Percentiles rank a stretch among this genome's conserved stretches.
Evolutionary conservation across 1,139 yeast species (phyloP).

Genomic region (Pichiaceae sp.): DNA sequence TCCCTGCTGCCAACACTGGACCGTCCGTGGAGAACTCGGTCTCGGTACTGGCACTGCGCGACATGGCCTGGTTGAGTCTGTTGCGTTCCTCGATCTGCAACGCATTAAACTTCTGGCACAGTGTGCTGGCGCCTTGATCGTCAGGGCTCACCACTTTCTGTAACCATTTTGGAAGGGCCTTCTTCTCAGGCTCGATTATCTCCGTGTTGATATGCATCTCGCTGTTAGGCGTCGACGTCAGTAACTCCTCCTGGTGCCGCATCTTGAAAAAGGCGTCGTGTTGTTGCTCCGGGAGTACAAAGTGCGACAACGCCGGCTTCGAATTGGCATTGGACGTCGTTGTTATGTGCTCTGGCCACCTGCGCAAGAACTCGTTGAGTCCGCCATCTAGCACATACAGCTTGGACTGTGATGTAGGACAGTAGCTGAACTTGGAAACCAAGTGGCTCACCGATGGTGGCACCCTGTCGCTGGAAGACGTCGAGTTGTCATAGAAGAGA

Average conservation of each 20-base stretch:
- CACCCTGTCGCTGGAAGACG: constrained; percentile 12
- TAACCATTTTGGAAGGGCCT: constrained; percentile 30
- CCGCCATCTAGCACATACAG: constrained; percentile 30
- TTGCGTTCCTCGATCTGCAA: constrained; percentile 28
- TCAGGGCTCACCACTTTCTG: constrained; percentile 23
- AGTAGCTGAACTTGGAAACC: constrained; percentile 38
- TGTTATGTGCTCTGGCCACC: constrained; percentile 9
- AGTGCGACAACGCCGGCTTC: constrained; percentile 20
- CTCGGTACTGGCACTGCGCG: constrained; percentile 2
- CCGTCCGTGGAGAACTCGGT: constrained; percentile 8
- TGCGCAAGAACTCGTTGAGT: constrained; percentile 24
- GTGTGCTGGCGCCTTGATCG: constrained; percentile 19
- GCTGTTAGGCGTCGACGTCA: constrained; percentile 19
- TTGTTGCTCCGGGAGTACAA: constrained; percentile 22
- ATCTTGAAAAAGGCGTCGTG: constrained; percentile 27
- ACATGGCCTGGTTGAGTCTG: constrained; percentile 26
- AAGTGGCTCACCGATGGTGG: constrained; percentile 37
- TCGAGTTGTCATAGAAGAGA: constrained; percentile 32
- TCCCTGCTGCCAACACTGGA: constrained; percentile 31
- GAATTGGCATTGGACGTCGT: background rate
- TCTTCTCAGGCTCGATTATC: constrained; percentile 15
- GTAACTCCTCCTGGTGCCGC: constrained; percentile 32
- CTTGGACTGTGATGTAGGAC: constrained; percentile 28
- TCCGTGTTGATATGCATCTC: constrained; percentile 20
- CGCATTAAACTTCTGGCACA: constrained; percentile 24